Evolutionary conservation across 352 stramenopile genomes (phyloP), one percentile per base, ranked within the genome.

Genomic region (Globisporangium cederbergense): DNA sequence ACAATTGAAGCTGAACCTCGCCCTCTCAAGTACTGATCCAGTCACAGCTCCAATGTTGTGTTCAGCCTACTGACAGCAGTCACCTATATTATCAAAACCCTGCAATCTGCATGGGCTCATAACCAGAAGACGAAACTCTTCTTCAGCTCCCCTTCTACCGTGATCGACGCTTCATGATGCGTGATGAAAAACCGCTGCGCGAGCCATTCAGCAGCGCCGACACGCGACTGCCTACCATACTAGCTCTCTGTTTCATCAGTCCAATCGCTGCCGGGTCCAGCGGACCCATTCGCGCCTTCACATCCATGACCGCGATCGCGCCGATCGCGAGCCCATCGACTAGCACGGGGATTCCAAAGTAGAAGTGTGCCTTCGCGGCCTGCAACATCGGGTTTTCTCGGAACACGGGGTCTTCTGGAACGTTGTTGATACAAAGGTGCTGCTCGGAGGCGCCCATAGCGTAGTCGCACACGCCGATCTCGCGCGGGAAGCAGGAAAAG

Each of bases 391-490:
- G 70, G 30, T 76, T 76, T 56, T 69, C 58, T 51, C 63, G 64
- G 30, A 66, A 74, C 32, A 47, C 30, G 1, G 46, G 20, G n/a
- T 67, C 43, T 7, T 42, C 30, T 8, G 46, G 22, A 4, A 64
- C 61, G 45, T 61, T 49, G 20, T 14, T 34, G 16, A 75, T 34
- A 11, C 63, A 46, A 1, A 75, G 50, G 22, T 60, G 43, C 22
- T 69, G 56, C 7, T 70, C 65, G 0, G 56, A 18, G 5, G 60
- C 28, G 11, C 68, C 66, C 10, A 74, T 60, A 3, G 59, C 38
- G 58, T 63, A 63, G 59, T 74, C 70, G 34, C 70, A 76, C 67
- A 76, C 72, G 47, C 64, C 60, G 32, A 76, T 72, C 40, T 74
- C 67, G 20, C 70, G 64, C 20, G 70, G 67, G 22, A 76, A 46